Evolutionary conservation across 1,284 basidiomycete species (phyloP), one percentile per base, ranked within the genome.

Genomic region (Papiliotrema terrestris): DNA sequence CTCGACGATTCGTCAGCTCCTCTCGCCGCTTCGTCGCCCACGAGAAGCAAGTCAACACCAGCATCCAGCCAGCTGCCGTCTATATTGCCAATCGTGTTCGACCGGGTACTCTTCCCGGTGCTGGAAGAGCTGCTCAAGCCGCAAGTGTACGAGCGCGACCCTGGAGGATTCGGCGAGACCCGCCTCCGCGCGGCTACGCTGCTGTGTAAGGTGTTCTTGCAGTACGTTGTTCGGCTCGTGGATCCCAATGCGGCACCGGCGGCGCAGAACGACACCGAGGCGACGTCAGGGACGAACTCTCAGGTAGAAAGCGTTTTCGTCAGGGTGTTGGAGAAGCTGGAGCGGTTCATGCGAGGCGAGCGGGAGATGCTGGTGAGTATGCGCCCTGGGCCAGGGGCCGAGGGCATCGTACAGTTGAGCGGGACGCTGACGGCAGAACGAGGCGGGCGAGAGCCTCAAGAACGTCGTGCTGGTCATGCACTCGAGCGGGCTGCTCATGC

Each of bases 401-500:
- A n/a, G n/a, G n/a, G n/a, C 56, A 36, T 58, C 46, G 50, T 35
- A 48, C 46, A 23, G 13, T 13, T 14, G 26, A 17, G 8, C 29
- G 36, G 6, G 14, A 45, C 43, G 45, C 54, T 61, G 51, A 59
- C 42, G 54, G 49, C 60, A 94, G 91, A 86, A 88, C 68, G 95
- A 99, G 74, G 93, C 94, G 0, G 83, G 97, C 26, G 96, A 99
- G 76, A 94, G 92, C 6, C 81, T 98, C 63, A 98, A 98, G 79
- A 98, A 98, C 72, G 89, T 97, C 35, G 78, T 98, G 23, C 83
- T 98, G 49, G 96, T 98, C 44, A 95, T 98, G 92, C 86, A 94
- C 68, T 89, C 91, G 1, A 86, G 87, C 0, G 83, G 83, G 3
- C 84, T 95, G 52, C 83, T 98, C 20, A 81, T 91, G 3, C 88